Evolutionary conservation across 2,329 filamentous ascomycete genomes (phyloP).

Genomic region (Ceratocystis colombiana): DNA sequence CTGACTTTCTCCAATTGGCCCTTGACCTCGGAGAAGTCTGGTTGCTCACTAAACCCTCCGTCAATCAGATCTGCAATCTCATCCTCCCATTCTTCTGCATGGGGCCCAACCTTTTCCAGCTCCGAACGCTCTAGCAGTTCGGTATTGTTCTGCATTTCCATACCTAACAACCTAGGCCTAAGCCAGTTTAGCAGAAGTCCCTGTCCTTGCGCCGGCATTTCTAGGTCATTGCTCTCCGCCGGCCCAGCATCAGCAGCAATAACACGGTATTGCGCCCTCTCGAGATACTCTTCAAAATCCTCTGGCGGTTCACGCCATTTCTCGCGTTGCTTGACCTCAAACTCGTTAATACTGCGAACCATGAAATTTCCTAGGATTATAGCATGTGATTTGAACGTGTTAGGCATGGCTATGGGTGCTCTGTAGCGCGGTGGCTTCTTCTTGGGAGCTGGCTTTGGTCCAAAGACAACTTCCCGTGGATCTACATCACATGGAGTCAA

Average conservation of each 20-base stretch:
- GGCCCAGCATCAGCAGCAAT: neutral
- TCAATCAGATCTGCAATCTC: neutral
- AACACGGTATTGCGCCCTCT: neutral
- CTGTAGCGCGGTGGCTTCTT: neutral
- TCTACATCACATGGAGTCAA: slow-evolving; percentile 43
- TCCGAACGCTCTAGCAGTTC: slow-evolving; percentile 25
- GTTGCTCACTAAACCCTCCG: neutral
- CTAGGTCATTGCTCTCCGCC: too few relatives aligned
- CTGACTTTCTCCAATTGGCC: neutral
- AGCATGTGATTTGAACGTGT: slow-evolving; percentile 21
- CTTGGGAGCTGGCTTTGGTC: slow-evolving; percentile 25
- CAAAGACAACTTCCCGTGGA: slow-evolving; percentile 38
- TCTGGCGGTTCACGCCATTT: slow-evolving; percentile 8
- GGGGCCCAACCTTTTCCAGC: neutral
- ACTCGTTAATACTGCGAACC: slow-evolving; percentile 32
- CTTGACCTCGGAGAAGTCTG: neutral
- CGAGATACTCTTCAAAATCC: slow-evolving; percentile 17
- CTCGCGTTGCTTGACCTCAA: slow-evolving; percentile 32
- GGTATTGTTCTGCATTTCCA: neutral
- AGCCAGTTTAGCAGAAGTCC: slow-evolving; percentile 16
- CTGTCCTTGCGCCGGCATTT: neutral
- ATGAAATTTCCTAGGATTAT: slow-evolving; percentile 20
- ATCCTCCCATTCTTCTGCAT: neutral
- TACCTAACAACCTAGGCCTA: neutral
- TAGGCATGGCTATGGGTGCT: slow-evolving; percentile 2